These are phyloP conservation scores for Syzygium oleosum DNA, from an alignment of 345 rosid species.

Conservation along the genomic window DNA sequence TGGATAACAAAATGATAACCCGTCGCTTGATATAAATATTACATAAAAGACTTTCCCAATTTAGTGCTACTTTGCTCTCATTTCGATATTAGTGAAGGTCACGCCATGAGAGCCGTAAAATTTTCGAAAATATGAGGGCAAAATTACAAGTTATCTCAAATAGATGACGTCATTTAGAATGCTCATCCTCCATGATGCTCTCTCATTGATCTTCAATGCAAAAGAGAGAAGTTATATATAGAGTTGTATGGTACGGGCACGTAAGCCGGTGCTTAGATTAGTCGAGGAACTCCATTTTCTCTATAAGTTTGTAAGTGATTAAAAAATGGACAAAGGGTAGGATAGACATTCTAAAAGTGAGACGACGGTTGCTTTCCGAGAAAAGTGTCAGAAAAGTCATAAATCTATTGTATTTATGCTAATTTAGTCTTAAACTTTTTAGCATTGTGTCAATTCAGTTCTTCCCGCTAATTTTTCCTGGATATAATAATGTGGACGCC, in stretches of 20 bases:
- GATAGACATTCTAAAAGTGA: background rate
- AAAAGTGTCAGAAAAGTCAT: too few relatives aligned
- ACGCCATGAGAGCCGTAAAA: background rate
- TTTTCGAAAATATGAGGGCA: background rate
- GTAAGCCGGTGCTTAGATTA: background rate
- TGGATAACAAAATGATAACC: background rate
- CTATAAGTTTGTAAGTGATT: background rate
- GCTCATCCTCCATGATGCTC: background rate
- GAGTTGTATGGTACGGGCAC: background rate
- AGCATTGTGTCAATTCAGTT: too few relatives aligned
- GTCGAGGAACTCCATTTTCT: background rate
- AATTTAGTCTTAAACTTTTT: too few relatives aligned
- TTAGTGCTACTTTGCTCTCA: background rate
- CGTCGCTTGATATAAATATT: background rate
- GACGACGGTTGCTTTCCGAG: background rate
- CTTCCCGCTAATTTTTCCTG: too few relatives aligned
- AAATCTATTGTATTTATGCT: too few relatives aligned
- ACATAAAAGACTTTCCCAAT: background rate
- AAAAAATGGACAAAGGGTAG: background rate
- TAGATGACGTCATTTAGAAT: background rate
- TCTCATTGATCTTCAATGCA: background rate
- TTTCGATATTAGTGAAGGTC: background rate
- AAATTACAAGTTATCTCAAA: background rate
- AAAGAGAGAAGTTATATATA: background rate
- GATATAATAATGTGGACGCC: too few relatives aligned